Conservation (phyloP, 306 rosid species). For the Citrullus amarus region DNA sequence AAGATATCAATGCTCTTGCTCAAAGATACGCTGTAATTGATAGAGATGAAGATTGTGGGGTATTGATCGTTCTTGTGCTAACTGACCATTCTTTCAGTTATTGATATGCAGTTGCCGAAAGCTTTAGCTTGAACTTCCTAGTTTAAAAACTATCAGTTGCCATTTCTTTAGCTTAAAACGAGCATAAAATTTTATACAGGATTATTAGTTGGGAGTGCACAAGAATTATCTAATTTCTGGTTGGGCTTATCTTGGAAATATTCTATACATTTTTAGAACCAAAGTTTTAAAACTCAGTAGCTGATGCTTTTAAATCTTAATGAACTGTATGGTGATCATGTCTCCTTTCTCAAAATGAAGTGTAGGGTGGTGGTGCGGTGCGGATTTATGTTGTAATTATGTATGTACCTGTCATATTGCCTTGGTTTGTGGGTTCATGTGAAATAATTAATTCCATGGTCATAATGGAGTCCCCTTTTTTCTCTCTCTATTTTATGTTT, state of each 20-base stretch:
- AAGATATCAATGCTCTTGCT: conserved; percentile 94
- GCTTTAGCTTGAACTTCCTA: background rate
- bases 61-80: conserved; percentile 31
- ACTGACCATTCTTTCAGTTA: background rate
- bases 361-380: too few species aligned
- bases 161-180: background rate
- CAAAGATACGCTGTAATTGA: conserved; percentile 96
- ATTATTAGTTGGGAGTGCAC: background rate
- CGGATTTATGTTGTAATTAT: too few species aligned
- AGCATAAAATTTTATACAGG: background rate
- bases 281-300: background rate
- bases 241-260: background rate
- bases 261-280: background rate
- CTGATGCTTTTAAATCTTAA: background rate
- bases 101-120: background rate
- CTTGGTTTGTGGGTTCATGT: background rate
- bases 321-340: background rate
- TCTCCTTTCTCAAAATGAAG: too few species aligned
- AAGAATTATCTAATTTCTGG: background rate
- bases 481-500: background rate
- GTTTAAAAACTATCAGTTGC: background rate
- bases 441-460: background rate
- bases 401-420: too few species aligned
- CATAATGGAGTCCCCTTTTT: background rate
- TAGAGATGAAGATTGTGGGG: conserved; percentile 95